phyloP scores from a whole-genome alignment of 495 filamentous ascomycete species.

The Cetradonia linearis region DNA sequence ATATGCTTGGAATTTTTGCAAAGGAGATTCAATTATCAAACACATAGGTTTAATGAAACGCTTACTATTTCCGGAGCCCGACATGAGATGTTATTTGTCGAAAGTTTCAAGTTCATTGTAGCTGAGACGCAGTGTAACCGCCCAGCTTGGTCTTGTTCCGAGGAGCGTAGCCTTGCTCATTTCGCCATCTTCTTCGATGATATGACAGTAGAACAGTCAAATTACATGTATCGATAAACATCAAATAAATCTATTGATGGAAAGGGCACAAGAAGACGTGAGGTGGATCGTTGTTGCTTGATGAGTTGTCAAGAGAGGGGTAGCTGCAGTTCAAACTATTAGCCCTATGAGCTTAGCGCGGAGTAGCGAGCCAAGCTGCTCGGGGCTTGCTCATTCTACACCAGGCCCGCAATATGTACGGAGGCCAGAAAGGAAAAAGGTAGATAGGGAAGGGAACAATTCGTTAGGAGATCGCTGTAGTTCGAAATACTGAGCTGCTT shows the following conservation, averaged over 20 bases:
- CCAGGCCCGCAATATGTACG: background rate
- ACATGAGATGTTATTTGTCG: slow-evolving; percentile 20
- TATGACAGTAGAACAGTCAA: no score
- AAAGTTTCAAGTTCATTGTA: slow-evolving; percentile 11
- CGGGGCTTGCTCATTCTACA: background rate
- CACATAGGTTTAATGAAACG: slow-evolving; percentile 15
- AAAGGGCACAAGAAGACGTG: slow-evolving; percentile 34
- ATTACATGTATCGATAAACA: background rate
- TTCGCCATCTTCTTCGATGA: background rate
- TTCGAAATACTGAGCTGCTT: background rate
- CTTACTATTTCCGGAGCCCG: slow-evolving; percentile 18
- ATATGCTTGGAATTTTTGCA: slow-evolving; percentile 1
- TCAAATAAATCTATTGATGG: slow-evolving; percentile 19
- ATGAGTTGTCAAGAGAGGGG: slow-evolving; percentile 20
- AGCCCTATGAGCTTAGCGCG: slow-evolving; percentile 13
- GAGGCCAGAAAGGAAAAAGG: background rate
- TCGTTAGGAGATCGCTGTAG: background rate
- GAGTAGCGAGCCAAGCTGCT: background rate
- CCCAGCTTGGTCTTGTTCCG: slow-evolving; percentile 15
- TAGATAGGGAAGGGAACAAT: background rate
- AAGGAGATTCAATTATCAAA: slow-evolving; percentile 7
- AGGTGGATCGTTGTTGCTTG: slow-evolving; percentile 25
- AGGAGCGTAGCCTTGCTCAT: slow-evolving; percentile 11
- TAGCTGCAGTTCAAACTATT: background rate
- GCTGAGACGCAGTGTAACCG: slow-evolving; percentile 23